These are phyloP conservation scores for Bruguiera sexangula DNA, from an alignment of 345 rosid species.

Conservation along the genomic window DNA sequence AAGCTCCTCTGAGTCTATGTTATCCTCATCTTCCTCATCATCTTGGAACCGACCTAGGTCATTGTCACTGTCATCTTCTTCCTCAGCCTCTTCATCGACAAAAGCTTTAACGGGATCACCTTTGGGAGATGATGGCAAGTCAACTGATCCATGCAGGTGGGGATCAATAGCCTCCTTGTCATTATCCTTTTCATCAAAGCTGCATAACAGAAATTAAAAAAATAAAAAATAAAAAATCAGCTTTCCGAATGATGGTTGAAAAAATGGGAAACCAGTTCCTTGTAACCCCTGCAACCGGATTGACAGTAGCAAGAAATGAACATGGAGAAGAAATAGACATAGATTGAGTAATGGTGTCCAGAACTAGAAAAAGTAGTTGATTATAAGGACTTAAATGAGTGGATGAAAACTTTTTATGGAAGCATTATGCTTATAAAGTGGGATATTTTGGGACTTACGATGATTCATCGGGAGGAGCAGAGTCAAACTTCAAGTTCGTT, in stretches of 20 bases:
- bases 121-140: conserved; percentile 35
- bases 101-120: conserved; percentile 81
- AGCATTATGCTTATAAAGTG: neutral
- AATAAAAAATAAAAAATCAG: neutral
- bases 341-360: neutral
- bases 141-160: conserved; percentile 29
- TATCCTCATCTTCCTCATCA: conserved; percentile 69
- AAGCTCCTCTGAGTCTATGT: conserved; percentile 59
- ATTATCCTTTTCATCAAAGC: conserved; percentile 56
- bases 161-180: conserved; percentile 55
- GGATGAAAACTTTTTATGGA: no score
- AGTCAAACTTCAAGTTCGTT: conserved; percentile 66
- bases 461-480: conserved; percentile 46
- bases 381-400: neutral
- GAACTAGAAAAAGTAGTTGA: neutral
- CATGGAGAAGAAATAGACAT: neutral
- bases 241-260: neutral
- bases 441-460: conserved; percentile 29
- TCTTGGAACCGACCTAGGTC: conserved; percentile 62
- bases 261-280: neutral
- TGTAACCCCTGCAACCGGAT: neutral
- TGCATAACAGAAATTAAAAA: conserved; percentile 18
- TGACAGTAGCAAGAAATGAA: conserved; percentile 5
- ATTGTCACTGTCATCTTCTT: conserved; percentile 93
- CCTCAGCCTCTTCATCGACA: conserved; percentile 90